phyloP scores from a whole-genome alignment of 2,329 filamentous ascomycete species.

The Colletotrichum scovillei region DNA sequence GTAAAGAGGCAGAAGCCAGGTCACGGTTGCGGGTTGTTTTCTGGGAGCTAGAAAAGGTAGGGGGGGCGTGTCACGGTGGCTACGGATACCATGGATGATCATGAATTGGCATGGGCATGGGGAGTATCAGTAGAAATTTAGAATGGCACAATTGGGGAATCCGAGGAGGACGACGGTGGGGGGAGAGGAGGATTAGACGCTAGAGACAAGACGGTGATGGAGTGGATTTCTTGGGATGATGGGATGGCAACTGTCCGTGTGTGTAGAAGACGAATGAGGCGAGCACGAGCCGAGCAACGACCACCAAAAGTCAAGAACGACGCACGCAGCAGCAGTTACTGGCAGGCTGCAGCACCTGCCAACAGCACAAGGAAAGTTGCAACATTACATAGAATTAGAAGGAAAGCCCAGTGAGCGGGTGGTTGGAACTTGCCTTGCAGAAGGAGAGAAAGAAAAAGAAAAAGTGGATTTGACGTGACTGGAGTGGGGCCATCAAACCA shows the following conservation, averaged over 20 bases:
- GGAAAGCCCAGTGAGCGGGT: neutral
- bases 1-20: slow-evolving; percentile 23
- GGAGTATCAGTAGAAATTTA: slow-evolving; percentile 3
- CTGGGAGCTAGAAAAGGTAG: neutral
- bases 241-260: neutral
- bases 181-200: neutral
- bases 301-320: neutral
- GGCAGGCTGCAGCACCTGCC: neutral
- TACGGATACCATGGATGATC: slow-evolving; percentile 8
- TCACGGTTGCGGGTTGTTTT: neutral
- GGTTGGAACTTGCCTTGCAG: slow-evolving; percentile 33
- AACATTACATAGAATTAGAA: neutral
- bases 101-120: neutral
- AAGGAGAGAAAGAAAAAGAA: neutral
- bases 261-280: neutral
- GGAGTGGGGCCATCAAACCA: neutral
- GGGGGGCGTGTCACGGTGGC: neutral
- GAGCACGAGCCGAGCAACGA: neutral
- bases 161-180: neutral
- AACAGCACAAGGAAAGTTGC: neutral
- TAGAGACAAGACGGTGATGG: neutral
- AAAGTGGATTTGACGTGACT: slow-evolving; percentile 28
- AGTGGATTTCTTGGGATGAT: neutral
- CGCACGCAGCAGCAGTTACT: neutral
- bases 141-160: neutral